These are phyloP conservation scores for Schizophyllum amplum DNA, from an alignment of 1,284 basidiomycete genomes.

Conservation along the genomic window DNA sequence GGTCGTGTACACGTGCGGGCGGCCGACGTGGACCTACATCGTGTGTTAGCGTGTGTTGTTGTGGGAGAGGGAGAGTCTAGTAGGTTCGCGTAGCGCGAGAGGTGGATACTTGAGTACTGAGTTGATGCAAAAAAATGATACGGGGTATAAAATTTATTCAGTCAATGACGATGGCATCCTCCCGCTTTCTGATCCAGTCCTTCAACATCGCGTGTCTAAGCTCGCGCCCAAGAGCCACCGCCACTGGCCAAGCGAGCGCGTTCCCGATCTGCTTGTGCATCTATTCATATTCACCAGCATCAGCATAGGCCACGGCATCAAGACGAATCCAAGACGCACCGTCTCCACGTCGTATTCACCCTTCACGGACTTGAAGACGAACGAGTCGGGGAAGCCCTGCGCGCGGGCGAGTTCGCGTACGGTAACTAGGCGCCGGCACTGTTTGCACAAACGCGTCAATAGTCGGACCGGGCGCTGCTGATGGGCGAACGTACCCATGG, in stretches of 20 bases:
- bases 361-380: slow-evolving; percentile 45
- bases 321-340: background rate
- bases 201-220: background rate
- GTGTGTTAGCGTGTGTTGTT: no score
- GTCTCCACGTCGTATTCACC: background rate
- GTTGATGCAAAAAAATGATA: no score
- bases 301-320: background rate
- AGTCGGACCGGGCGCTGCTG: background rate
- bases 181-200: background rate
- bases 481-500: slow-evolving; percentile 46
- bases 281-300: background rate
- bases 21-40: no score
- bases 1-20: background rate
- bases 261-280: background rate
- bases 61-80: no score
- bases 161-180: background rate
- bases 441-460: slow-evolving; percentile 1
- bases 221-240: background rate
- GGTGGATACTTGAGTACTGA: no score
- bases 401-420: slow-evolving; percentile 60
- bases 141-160: background rate
- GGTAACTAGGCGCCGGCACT: slow-evolving; percentile 62
- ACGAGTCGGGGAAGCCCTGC: slow-evolving; percentile 66
- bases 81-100: no score
- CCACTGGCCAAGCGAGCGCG: background rate